Percentiles rank a stretch among this genome's conserved stretches.
phyloP scores from a whole-genome alignment of 1,284 basidiomycete genomes.

The Neolentinus lepideus region DNA sequence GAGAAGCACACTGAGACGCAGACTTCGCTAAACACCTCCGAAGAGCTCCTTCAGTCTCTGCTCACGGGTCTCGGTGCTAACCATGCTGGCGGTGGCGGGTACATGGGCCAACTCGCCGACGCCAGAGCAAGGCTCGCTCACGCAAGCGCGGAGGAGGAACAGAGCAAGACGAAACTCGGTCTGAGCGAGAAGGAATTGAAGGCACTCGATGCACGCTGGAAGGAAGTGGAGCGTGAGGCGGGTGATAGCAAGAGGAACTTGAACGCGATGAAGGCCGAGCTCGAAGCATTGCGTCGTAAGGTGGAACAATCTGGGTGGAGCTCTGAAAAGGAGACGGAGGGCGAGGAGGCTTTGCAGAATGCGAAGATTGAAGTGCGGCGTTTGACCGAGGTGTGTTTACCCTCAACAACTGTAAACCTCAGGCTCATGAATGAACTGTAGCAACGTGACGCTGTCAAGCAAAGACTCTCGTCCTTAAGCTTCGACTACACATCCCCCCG shows the following conservation, averaged over 20 bases:
- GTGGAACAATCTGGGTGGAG: slow-evolving; percentile 74
- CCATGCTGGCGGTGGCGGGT: slow-evolving; percentile 77
- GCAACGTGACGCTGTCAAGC: slow-evolving; percentile 70
- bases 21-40: slow-evolving; percentile 64
- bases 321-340: slow-evolving; percentile 64
- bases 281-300: slow-evolving; percentile 49
- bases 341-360: slow-evolving; percentile 49
- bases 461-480: slow-evolving; percentile 66
- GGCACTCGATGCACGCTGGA: slow-evolving; percentile 73
- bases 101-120: slow-evolving; percentile 95
- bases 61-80: slow-evolving; percentile 75
- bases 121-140: slow-evolving; percentile 74
- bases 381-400: slow-evolving; percentile 56
- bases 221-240: slow-evolving; percentile 80
- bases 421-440: slow-evolving; percentile 25
- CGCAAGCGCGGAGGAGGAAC: slow-evolving; percentile 81
- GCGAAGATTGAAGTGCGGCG: slow-evolving; percentile 53
- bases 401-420: background rate
- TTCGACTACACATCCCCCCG: slow-evolving; percentile 81
- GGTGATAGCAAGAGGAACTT: slow-evolving; percentile 72
- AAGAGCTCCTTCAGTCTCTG: slow-evolving; percentile 94
- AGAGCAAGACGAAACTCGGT: slow-evolving; percentile 70
- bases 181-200: slow-evolving; percentile 82
- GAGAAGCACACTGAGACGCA: slow-evolving; percentile 63
- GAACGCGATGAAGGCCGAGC: slow-evolving; percentile 50